phyloP scores from a whole-genome alignment of 2,329 filamentous ascomycete species.

The Domatiomyces catenatus region DNA sequence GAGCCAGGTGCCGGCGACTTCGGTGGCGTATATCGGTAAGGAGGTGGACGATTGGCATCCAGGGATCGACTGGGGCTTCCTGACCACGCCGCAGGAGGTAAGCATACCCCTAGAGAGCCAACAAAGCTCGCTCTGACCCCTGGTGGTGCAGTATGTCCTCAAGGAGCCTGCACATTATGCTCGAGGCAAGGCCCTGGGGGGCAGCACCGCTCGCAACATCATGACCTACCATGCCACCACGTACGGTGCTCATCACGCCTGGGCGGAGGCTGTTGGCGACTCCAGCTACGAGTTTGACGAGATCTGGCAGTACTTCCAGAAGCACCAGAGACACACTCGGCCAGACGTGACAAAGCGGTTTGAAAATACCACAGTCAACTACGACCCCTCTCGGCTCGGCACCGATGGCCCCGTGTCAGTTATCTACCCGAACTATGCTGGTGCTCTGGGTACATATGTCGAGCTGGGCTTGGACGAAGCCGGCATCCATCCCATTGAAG shows the following conservation, averaged over 20 bases:
- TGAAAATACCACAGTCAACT: background rate
- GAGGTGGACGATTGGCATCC: conserved; percentile 9
- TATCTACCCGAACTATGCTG: background rate
- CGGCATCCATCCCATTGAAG: background rate
- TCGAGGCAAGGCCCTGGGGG: conserved; percentile 26
- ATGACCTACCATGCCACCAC: conserved; percentile 30
- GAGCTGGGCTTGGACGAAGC: background rate
- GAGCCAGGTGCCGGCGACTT: conserved; percentile 18
- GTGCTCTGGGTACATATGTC: background rate
- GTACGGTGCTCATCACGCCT: conserved; percentile 32
- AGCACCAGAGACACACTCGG: conserved; percentile 21
- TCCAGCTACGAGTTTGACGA: conserved; percentile 32
- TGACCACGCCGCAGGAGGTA: conserved; percentile 16
- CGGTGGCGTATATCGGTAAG: conserved; percentile 1
- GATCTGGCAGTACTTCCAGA: conserved; percentile 34
- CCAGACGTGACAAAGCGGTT: background rate
- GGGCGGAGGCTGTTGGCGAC: conserved; percentile 29
- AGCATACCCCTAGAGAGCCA: background rate
- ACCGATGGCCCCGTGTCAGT: background rate
- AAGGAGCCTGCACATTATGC: background rate
- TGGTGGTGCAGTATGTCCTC: background rate
- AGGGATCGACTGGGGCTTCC: conserved; percentile 20
- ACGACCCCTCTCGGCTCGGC: background rate
- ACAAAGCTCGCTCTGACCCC: too few relatives aligned
- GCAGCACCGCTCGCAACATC: conserved; percentile 29